phyloP scores from a whole-genome alignment of 208 protist species.

The Acanthamoeba sp. region DNA sequence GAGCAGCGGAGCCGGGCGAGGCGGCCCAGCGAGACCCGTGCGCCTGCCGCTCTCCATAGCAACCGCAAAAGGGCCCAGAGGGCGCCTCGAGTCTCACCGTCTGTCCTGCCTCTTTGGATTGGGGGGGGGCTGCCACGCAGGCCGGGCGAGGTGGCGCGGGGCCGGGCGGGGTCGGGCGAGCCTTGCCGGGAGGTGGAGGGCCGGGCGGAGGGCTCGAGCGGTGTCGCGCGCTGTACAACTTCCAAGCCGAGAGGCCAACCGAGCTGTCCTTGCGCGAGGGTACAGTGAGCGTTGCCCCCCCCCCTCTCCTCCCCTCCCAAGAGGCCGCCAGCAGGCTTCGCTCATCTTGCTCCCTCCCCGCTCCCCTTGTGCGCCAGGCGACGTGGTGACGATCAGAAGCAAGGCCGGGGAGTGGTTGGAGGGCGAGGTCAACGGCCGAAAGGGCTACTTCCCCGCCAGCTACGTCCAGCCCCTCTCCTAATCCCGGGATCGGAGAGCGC shows the following conservation, averaged over 20 bases:
- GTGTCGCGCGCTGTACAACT: constrained; percentile 39
- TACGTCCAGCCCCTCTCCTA: constrained; percentile 68
- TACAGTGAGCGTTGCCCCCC: not conserved
- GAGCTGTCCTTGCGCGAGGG: constrained; percentile 11
- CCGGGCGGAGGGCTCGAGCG: not conserved
- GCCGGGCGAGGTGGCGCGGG: too few species aligned
- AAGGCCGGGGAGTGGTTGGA: constrained; percentile 75
- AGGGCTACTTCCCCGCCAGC: constrained; percentile 70
- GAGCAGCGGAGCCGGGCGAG: not conserved
- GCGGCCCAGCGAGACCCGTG: not conserved
- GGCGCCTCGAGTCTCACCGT: too few species aligned
- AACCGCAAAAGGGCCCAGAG: too few species aligned
- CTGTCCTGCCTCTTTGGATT: too few species aligned
- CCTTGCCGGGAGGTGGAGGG: not conserved
- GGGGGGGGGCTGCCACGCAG: too few species aligned
- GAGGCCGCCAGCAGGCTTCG: not conserved
- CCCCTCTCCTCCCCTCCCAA: not conserved
- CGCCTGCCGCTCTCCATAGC: too few species aligned
- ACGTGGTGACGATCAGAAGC: not conserved
- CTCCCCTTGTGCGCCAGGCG: not conserved
- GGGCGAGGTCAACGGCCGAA: constrained; percentile 55
- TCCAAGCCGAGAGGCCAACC: not conserved
- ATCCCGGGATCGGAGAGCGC: too few species aligned
- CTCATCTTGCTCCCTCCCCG: not conserved
- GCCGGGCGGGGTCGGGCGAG: too few species aligned